A percentile compares a stretch with the other conserved stretches of the same genome.
phyloP scores from a whole-genome alignment of 139 green algal genomes.

The Picochlorum costavermella region DNA sequence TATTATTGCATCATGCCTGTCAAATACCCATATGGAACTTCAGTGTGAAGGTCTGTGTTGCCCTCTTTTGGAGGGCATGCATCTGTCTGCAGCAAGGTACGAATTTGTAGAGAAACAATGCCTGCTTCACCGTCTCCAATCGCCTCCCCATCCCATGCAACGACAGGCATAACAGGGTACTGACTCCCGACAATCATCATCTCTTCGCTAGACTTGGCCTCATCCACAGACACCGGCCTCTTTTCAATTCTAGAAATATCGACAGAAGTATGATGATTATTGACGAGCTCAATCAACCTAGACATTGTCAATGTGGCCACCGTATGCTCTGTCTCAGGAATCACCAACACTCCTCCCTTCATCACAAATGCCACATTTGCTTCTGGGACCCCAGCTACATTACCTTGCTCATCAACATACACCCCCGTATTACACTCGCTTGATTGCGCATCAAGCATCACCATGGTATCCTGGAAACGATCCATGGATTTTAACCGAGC shows the following conservation, averaged over 20 bases:
- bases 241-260: conserved; percentile 19
- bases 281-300: conserved; percentile 51
- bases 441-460: conserved; percentile 39
- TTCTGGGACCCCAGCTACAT: conserved; percentile 55
- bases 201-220: conserved; percentile 38
- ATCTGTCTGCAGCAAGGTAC: conserved; percentile 54
- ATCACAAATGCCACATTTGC: conserved; percentile 67
- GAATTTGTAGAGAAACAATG: conserved; percentile 42
- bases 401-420: conserved; percentile 59
- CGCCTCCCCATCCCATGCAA: conserved; percentile 26
- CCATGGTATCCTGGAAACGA: conserved; percentile 52
- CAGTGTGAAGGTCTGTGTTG: conserved; percentile 36
- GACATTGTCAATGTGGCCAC: conserved; percentile 46
- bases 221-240: conserved; percentile 28
- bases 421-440: conserved; percentile 53
- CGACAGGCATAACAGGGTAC: conserved; percentile 30
- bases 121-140: conserved; percentile 34
- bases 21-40: conserved; percentile 63
- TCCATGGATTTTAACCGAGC: conserved; percentile 52
- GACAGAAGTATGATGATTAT: conserved; percentile 22
- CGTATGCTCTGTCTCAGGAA: conserved; percentile 36
- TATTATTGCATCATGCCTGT: conserved; percentile 43
- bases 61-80: conserved; percentile 14
- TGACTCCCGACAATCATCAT: conserved; percentile 36
- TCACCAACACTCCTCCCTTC: conserved; percentile 31